Evolutionary conservation across 23 red algal genomes (phyloP).

Genomic region (Gracilaria caudata): DNA sequence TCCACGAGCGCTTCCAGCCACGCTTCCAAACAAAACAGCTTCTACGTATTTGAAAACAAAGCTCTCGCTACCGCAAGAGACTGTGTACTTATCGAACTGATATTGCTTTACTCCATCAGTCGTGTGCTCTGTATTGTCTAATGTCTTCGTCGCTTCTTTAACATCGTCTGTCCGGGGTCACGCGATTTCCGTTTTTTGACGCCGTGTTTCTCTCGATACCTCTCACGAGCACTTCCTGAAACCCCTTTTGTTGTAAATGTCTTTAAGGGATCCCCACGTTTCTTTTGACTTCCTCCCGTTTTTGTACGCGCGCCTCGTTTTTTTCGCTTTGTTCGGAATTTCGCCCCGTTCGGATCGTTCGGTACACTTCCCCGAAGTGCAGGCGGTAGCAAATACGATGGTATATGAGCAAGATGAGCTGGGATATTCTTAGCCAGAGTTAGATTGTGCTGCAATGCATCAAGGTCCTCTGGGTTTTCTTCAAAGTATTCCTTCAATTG

Average conservation of each 20-base stretch:
- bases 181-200: slow-evolving; percentile 32
- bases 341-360: slow-evolving; percentile 20
- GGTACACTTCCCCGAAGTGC: slow-evolving; percentile 62
- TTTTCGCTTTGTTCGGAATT: slow-evolving; percentile 32
- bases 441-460: slow-evolving; percentile 84
- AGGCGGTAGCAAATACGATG: slow-evolving; percentile 80
- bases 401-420: slow-evolving; percentile 83
- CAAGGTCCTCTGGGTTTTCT: slow-evolving; percentile 78
- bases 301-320: neutral
- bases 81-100: too few species aligned
- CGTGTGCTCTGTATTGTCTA: neutral
- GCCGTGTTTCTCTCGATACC: slow-evolving; percentile 50
- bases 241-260: slow-evolving; percentile 50
- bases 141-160: slow-evolving; percentile 48
- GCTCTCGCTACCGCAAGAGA: too few species aligned
- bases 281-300: neutral
- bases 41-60: too few species aligned
- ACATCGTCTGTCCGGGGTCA: slow-evolving; percentile 51
- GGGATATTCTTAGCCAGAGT: slow-evolving; percentile 64
- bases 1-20: too few species aligned
- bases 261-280: slow-evolving; percentile 71
- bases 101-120: too few species aligned
- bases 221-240: slow-evolving; percentile 55
- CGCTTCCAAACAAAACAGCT: too few species aligned
- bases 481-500: slow-evolving; percentile 86